These are phyloP conservation scores for Lyophyllum shimeji DNA, from an alignment of 768 basidiomycete genomes.

Conservation along the genomic window DNA sequence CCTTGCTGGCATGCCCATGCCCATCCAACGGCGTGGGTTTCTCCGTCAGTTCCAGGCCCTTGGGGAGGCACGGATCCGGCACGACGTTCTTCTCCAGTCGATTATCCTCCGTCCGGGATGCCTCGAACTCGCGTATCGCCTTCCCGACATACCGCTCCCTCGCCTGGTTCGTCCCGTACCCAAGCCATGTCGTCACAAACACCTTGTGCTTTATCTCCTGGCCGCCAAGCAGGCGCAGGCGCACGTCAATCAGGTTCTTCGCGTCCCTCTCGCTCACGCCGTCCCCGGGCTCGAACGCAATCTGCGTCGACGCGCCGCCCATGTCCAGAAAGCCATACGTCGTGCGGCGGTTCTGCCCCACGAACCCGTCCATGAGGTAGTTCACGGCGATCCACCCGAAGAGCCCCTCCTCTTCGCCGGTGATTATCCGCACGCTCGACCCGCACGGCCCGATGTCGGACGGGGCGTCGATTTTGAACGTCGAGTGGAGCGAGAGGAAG, in stretches of 20 bases:
- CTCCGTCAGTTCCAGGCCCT: constrained; percentile 63
- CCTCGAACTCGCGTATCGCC: constrained; percentile 58
- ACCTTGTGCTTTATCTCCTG: constrained; percentile 88
- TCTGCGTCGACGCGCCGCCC: constrained; percentile 99
- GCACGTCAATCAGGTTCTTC: constrained; percentile 75
- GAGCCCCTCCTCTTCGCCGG: constrained; percentile 96
- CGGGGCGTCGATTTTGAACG: constrained; percentile 72
- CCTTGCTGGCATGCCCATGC: constrained; percentile 42
- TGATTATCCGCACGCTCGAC: constrained; percentile 91
- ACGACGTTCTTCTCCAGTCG: constrained; percentile 47
- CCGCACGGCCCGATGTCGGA: constrained; percentile 81
- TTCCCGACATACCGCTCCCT: constrained; percentile 86
- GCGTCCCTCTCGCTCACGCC: constrained; percentile 51
- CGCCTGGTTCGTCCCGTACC: constrained; percentile 98
- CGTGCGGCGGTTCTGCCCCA: constrained; percentile 53
- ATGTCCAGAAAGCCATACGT: constrained; percentile 99
- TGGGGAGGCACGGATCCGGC: constrained; percentile 90
- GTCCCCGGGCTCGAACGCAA: constrained; percentile 94
- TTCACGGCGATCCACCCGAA: constrained; percentile 99
- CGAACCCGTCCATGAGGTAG: constrained; percentile 97
- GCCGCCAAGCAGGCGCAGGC: constrained; percentile 78
- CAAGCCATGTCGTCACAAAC: constrained; percentile 98
- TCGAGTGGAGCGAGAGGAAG: constrained; percentile 71
- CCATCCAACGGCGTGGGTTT: constrained; percentile 42
- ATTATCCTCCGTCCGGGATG: constrained; percentile 26